phyloP scores from a whole-genome alignment of 257 asterid genomes.

The Jacaranda mimosifolia region DNA sequence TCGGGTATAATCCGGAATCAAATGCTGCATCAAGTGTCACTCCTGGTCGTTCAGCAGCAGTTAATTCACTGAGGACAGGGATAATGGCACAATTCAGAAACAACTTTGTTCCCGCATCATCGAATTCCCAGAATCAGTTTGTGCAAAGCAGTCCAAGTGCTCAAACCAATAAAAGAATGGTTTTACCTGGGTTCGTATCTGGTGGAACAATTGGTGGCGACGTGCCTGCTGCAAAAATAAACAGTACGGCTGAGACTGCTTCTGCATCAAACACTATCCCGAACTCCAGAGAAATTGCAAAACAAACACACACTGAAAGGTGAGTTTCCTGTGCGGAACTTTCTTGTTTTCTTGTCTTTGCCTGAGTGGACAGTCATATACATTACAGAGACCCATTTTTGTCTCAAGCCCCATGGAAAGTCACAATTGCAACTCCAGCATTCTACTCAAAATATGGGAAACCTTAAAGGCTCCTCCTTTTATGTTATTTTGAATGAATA shows the following conservation, averaged over 20 bases:
- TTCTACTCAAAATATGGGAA: slow-evolving; percentile 6
- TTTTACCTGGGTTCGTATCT: slow-evolving; percentile 81
- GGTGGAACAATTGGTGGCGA: slow-evolving; percentile 98
- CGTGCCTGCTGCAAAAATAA: slow-evolving; percentile 48
- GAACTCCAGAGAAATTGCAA: slow-evolving; percentile 49
- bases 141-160: slow-evolving; percentile 50
- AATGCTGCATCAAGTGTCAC: slow-evolving; percentile 49
- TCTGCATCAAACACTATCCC: slow-evolving; percentile 48
- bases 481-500: background rate
- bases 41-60: slow-evolving; percentile 74
- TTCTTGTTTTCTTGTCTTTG: background rate
- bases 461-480: background rate
- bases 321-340: slow-evolving; percentile 30
- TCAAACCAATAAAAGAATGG: slow-evolving; percentile 60
- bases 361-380: background rate
- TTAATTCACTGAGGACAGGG: slow-evolving; percentile 75
- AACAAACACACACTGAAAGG: slow-evolving; percentile 63
- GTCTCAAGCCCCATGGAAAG: background rate
- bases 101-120: slow-evolving; percentile 90
- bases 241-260: slow-evolving; percentile 49
- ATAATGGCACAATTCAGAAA: slow-evolving; percentile 84
- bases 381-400: background rate
- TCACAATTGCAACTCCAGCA: slow-evolving; percentile 4
- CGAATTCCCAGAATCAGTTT: slow-evolving; percentile 73
- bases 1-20: slow-evolving; percentile 81